phyloP scores from a whole-genome alignment of 192 early-diverging fungal genomes.

The Linnemannia hyalina region DNA sequence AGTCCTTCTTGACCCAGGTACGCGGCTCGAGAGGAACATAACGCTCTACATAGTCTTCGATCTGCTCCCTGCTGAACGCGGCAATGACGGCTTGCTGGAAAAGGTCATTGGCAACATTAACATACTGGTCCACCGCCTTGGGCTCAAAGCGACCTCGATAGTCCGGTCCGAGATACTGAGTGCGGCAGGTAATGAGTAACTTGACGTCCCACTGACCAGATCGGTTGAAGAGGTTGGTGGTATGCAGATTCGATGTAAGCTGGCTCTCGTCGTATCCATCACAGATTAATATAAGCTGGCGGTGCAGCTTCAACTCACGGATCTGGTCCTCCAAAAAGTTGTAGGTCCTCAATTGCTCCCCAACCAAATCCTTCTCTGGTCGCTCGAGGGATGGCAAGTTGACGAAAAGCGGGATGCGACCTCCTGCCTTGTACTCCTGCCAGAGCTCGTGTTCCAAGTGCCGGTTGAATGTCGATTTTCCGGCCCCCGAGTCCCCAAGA shows the following conservation, averaged over 20 bases:
- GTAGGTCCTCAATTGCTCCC: neutral
- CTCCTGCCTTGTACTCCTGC: neutral
- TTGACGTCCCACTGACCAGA: slow-evolving; percentile 16
- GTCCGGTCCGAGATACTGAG: slow-evolving; percentile 20
- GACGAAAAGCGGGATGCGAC: neutral
- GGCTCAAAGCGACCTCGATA: slow-evolving; percentile 21
- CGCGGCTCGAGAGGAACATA: slow-evolving; percentile 16
- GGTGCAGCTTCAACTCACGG: neutral
- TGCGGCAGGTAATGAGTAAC: slow-evolving; percentile 25
- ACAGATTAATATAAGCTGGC: neutral
- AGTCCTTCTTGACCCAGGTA: neutral
- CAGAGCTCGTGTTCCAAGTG: slow-evolving; percentile 2
- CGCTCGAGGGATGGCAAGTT: neutral
- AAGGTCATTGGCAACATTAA: neutral
- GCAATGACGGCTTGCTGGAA: slow-evolving; percentile 32
- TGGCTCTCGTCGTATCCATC: slow-evolving; percentile 13
- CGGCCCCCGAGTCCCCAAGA: neutral
- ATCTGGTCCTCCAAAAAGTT: neutral
- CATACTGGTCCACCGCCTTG: neutral
- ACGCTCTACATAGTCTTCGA: slow-evolving; percentile 7
- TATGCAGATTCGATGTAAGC: neutral
- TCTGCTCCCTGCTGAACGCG: slow-evolving; percentile 9
- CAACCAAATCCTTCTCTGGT: neutral
- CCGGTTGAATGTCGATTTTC: slow-evolving; percentile 16
- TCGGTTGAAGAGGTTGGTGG: neutral